Evolutionary conservation across 495 filamentous ascomycete species (phyloP).

Genomic region (Aspergillus sclerotiicarbonarius): DNA sequence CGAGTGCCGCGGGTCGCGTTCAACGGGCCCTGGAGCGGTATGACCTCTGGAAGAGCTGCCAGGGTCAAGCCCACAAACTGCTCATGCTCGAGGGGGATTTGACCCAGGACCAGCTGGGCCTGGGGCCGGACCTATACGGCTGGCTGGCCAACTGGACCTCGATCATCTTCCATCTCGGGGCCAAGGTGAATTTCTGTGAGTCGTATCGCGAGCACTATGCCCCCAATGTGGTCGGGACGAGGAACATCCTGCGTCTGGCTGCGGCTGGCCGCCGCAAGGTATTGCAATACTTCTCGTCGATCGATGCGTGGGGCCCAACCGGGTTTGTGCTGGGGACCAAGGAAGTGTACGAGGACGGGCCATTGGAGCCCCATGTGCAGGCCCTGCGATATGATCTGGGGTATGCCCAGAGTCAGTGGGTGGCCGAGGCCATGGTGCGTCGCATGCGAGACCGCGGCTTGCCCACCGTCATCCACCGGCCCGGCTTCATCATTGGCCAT

Average conservation of each 20-base stretch:
- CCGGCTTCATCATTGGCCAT: conserved; percentile 25
- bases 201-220: conserved; percentile 19
- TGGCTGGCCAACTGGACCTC: conserved; percentile 15
- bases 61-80: conserved; percentile 6
- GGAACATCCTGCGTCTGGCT: conserved; percentile 17
- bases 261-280: conserved; percentile 14
- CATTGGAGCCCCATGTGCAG: conserved; percentile 8
- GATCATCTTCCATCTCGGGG: conserved; percentile 22
- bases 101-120: conserved; percentile 3
- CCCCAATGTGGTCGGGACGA: conserved; percentile 21
- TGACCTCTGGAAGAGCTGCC: conserved; percentile 9
- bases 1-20: background rate
- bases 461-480: conserved; percentile 23
- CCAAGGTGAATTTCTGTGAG: conserved; percentile 22
- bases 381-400: conserved; percentile 18
- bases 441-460: conserved; percentile 17
- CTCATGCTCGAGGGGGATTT: conserved; percentile 17
- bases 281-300: conserved; percentile 25
- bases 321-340: conserved; percentile 9
- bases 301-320: conserved; percentile 17
- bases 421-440: conserved; percentile 21
- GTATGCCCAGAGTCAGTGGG: conserved; percentile 26
- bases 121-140: conserved; percentile 7
- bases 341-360: conserved; percentile 15
- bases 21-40: conserved; percentile 11